These are phyloP conservation scores for Penicillium tannophilum DNA, from an alignment of 495 filamentous ascomycete species.

Conservation along the genomic window DNA sequence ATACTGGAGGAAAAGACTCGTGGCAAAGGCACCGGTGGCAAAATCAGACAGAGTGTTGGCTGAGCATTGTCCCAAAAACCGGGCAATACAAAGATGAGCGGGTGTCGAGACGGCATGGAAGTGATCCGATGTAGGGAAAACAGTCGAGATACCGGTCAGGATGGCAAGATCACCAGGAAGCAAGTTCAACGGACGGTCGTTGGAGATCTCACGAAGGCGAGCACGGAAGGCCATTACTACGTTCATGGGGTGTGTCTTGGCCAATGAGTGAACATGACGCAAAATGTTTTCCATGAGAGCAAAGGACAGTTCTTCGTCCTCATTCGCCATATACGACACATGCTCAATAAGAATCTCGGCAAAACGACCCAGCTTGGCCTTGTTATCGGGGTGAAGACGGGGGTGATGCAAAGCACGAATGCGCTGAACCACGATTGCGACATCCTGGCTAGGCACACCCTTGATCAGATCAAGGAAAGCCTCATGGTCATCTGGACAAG, in stretches of 20 bases:
- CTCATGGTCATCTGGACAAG: conserved; percentile 75
- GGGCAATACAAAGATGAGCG: conserved; percentile 74
- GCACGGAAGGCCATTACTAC: conserved; percentile 75
- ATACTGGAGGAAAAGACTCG: conserved; percentile 76
- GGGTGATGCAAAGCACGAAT: conserved; percentile 89
- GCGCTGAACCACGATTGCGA: conserved; percentile 80
- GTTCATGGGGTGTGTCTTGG: conserved; percentile 76
- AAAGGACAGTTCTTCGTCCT: conserved; percentile 54
- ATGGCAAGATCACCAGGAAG: conserved; percentile 76
- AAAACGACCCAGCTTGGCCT: conserved; percentile 76
- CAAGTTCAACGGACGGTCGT: conserved; percentile 59
- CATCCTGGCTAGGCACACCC: conserved; percentile 58
- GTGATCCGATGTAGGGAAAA: conserved; percentile 94
- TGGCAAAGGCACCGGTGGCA: conserved; percentile 74
- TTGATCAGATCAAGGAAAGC: conserved; percentile 69
- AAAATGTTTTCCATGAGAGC: conserved; percentile 65
- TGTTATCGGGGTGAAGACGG: conserved; percentile 82
- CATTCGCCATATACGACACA: conserved; percentile 65
- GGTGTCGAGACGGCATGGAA: conserved; percentile 94
- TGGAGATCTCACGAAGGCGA: conserved; percentile 66
- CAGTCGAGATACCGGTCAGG: conserved; percentile 76
- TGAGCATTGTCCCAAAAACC: conserved; percentile 78
- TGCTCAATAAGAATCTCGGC: conserved; percentile 76
- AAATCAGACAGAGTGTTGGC: conserved; percentile 65
- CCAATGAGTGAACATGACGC: conserved; percentile 83